Conservation (phyloP, 371 early-diverging fungal species). For the Quaeritorhiza haematococci region DNA sequence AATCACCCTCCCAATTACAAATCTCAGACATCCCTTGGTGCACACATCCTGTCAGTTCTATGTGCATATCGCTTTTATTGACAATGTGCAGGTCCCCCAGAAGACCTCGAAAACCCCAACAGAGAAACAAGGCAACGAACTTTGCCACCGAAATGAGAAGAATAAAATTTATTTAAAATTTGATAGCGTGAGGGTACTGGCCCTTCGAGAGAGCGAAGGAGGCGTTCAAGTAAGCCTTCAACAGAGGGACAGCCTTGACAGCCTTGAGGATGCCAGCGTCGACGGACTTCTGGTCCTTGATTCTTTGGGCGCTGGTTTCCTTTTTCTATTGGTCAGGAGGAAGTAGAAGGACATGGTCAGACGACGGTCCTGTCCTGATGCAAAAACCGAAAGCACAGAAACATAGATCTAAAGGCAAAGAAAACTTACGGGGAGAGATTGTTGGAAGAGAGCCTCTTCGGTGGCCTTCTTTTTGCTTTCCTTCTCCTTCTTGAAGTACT, state of each 20-base stretch:
- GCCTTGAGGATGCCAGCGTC: slow-evolving; percentile 75
- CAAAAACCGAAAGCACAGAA: neutral
- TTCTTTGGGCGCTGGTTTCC: slow-evolving; percentile 61
- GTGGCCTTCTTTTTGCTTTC: slow-evolving; percentile 63
- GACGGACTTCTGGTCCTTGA: slow-evolving; percentile 81
- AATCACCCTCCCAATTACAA: too few species aligned
- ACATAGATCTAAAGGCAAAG: neutral
- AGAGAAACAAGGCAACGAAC: too few species aligned
- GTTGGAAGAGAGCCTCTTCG: slow-evolving; percentile 86
- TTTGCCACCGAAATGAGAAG: too few species aligned
- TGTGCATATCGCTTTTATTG: too few species aligned
- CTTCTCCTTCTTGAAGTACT: slow-evolving; percentile 83
- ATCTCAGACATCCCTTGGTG: too few species aligned
- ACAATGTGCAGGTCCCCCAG: too few species aligned
- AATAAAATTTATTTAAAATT: slow-evolving; percentile 91
- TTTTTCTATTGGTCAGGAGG: slow-evolving; percentile 41
- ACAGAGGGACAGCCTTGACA: slow-evolving; percentile 76
- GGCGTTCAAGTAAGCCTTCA: slow-evolving; percentile 79
- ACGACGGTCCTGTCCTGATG: neutral
- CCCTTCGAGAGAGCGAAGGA: slow-evolving; percentile 89
- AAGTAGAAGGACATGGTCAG: neutral
- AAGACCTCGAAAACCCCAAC: too few species aligned
- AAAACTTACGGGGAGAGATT: too few species aligned
- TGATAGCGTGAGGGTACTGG: slow-evolving; percentile 88
- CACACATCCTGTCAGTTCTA: too few species aligned